Evolutionary conservation across 352 stramenopile genomes (phyloP).

Genomic region (Pythium volutum): DNA sequence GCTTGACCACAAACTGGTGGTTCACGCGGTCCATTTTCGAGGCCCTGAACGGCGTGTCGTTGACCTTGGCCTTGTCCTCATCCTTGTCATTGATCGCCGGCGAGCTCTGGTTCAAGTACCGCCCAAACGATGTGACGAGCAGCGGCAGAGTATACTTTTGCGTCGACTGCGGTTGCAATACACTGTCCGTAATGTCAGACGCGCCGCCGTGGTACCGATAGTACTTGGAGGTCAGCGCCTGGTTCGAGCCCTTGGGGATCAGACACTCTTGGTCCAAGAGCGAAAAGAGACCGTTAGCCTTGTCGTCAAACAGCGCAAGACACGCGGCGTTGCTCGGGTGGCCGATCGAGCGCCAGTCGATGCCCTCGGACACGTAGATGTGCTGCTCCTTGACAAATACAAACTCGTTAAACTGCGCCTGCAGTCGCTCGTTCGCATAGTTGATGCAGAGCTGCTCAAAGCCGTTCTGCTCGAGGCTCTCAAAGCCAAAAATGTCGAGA

Average conservation of each 20-base stretch:
- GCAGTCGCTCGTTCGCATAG: slow-evolving; percentile 82
- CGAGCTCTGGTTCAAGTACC: slow-evolving; percentile 45
- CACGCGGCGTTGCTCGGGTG: slow-evolving; percentile 83
- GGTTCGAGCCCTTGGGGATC: slow-evolving; percentile 81
- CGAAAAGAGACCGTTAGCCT: slow-evolving; percentile 73
- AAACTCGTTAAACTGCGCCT: slow-evolving; percentile 89
- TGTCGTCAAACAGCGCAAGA: slow-evolving; percentile 79
- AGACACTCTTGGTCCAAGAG: slow-evolving; percentile 82
- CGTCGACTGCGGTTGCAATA: slow-evolving; percentile 37
- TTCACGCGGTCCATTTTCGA: slow-evolving; percentile 86
- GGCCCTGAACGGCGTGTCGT: slow-evolving; percentile 59
- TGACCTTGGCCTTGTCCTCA: slow-evolving; percentile 28
- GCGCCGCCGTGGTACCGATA: slow-evolving; percentile 66
- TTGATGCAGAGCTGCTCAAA: slow-evolving; percentile 90
- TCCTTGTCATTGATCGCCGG: slow-evolving; percentile 28
- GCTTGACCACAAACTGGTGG: slow-evolving; percentile 75
- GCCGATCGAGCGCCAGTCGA: slow-evolving; percentile 82
- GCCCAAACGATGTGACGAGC: slow-evolving; percentile 64
- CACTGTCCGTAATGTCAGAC: slow-evolving; percentile 25
- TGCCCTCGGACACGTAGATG: slow-evolving; percentile 77
- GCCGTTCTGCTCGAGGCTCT: slow-evolving; percentile 77
- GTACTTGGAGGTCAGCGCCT: slow-evolving; percentile 76
- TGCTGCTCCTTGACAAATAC: slow-evolving; percentile 86
- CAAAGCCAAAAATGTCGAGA: slow-evolving; percentile 89
- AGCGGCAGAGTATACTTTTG: slow-evolving; percentile 49